Percentiles rank a stretch among this genome's conserved stretches.
phyloP scores from a whole-genome alignment of 371 early-diverging fungal genomes.

The Globomyces sp. region DNA sequence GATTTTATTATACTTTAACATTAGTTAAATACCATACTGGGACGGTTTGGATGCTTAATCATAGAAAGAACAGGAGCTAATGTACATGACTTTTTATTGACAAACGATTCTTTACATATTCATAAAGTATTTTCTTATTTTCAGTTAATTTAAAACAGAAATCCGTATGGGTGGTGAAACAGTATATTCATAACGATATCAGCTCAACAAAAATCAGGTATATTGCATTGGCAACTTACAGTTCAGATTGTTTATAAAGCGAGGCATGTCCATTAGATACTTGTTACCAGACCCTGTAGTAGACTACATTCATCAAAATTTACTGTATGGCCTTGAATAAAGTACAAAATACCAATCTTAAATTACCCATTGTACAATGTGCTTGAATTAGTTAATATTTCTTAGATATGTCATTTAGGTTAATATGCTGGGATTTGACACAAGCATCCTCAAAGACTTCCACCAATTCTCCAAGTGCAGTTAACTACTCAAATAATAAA shows the following conservation, averaged over 20 bases:
- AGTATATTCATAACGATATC: constrained; percentile 94
- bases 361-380: no score
- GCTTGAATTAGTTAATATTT: no score
- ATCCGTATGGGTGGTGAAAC: constrained; percentile 90
- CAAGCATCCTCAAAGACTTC: no score
- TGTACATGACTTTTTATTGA: constrained; percentile 84
- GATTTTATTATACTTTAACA: constrained; percentile 24
- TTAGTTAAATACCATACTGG: constrained; percentile 91
- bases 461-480: no score
- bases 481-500: no score
- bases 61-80: constrained; percentile 95
- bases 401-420: no score
- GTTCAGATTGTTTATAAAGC: constrained; percentile 78
- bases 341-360: neutral
- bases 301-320: constrained; percentile 79
- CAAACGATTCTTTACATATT: constrained; percentile 86
- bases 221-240: constrained; percentile 35
- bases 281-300: constrained; percentile 90
- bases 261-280: constrained; percentile 94
- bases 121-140: constrained; percentile 62
- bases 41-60: constrained; percentile 90
- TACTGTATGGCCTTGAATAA: constrained; percentile 48
- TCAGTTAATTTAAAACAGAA: constrained; percentile 45
- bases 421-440: no score
- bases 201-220: constrained; percentile 88